Percentiles rank a stretch among this genome's conserved stretches.
Evolutionary conservation across 768 basidiomycete species (phyloP).

Genomic region (Calvatia gigantea): DNA sequence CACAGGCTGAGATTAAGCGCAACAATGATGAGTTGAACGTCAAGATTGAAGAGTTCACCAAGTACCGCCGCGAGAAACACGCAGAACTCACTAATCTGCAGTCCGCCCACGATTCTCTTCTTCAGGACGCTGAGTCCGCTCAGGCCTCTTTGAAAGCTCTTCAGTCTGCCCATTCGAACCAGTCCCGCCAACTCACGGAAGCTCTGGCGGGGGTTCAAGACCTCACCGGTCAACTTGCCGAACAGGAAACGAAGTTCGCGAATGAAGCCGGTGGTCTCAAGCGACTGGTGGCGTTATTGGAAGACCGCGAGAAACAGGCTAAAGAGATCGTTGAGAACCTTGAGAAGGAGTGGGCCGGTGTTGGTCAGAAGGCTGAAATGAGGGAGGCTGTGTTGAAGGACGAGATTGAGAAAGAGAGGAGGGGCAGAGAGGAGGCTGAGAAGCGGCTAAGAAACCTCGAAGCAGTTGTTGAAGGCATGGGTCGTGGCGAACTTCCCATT

Average conservation of each 20-base stretch:
- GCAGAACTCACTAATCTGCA: conserved; percentile 75
- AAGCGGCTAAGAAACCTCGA: conserved; percentile 70
- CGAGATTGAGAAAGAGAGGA: conserved; percentile 69
- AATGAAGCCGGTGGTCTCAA: conserved; percentile 72
- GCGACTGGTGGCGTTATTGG: conserved; percentile 79
- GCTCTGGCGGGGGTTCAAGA: conserved; percentile 73
- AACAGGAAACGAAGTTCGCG: conserved; percentile 80
- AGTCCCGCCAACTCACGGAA: conserved; percentile 74
- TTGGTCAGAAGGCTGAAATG: conserved; percentile 65
- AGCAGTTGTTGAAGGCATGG: conserved; percentile 66
- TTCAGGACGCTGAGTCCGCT: conserved; percentile 61
- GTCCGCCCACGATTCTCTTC: conserved; percentile 68
- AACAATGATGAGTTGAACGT: conserved; percentile 60
- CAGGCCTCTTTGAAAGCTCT: conserved; percentile 70
- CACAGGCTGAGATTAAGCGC: conserved; percentile 75
- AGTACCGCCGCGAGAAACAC: conserved; percentile 78
- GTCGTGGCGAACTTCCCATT: conserved; percentile 65
- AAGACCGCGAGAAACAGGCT: conserved; percentile 82
- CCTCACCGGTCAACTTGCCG: conserved; percentile 74
- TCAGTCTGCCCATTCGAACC: conserved; percentile 66
- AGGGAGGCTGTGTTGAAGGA: conserved; percentile 65
- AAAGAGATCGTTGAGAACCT: conserved; percentile 79
- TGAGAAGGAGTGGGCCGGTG: conserved; percentile 77
- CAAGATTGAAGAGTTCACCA: conserved; percentile 81
- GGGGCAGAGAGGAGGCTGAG: conserved; percentile 67